These are phyloP conservation scores for Rhizopus sp. DNA, from an alignment of 371 early-diverging fungal species.

Conservation along the genomic window DNA sequence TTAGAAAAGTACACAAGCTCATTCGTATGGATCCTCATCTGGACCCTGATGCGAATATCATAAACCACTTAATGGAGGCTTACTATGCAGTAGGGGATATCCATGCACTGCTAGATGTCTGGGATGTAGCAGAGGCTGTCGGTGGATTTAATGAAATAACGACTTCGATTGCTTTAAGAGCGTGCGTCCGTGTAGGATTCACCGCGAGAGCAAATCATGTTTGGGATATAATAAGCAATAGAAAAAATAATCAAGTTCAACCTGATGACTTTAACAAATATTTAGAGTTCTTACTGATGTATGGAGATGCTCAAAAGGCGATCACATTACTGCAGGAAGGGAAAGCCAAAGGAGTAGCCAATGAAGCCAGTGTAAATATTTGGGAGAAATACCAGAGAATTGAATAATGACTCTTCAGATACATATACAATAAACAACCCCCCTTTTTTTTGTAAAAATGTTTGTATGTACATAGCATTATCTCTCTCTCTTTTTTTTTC, in stretches of 20 bases:
- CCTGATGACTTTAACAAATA: conserved; percentile 43
- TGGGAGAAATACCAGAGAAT: conserved; percentile 6
- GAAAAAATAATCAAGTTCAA: background rate
- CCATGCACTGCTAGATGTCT: conserved; percentile 33
- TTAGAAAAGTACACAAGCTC: conserved; percentile 42
- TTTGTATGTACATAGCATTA: no score
- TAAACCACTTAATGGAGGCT: conserved; percentile 45
- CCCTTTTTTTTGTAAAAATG: background rate
- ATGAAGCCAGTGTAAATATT: conserved; percentile 20
- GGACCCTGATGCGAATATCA: conserved; percentile 38
- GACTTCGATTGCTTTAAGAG: conserved; percentile 16
- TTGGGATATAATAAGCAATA: conserved; percentile 14
- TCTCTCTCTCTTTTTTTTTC: background rate
- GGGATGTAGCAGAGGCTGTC: conserved; percentile 24
- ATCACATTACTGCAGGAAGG: conserved; percentile 8
- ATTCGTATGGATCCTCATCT: conserved; percentile 49
- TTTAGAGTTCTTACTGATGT: conserved; percentile 1
- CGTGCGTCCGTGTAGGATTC: conserved; percentile 17
- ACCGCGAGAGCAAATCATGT: conserved; percentile 18
- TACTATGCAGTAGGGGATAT: conserved; percentile 35
- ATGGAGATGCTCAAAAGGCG: conserved; percentile 1
- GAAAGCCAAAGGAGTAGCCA: conserved; percentile 7
- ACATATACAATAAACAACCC: background rate
- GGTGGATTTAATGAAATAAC: conserved; percentile 2
- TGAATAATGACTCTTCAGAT: background rate